These are phyloP conservation scores for Anisodus tanguticus DNA, from an alignment of 257 asterid species.

Conservation along the genomic window DNA sequence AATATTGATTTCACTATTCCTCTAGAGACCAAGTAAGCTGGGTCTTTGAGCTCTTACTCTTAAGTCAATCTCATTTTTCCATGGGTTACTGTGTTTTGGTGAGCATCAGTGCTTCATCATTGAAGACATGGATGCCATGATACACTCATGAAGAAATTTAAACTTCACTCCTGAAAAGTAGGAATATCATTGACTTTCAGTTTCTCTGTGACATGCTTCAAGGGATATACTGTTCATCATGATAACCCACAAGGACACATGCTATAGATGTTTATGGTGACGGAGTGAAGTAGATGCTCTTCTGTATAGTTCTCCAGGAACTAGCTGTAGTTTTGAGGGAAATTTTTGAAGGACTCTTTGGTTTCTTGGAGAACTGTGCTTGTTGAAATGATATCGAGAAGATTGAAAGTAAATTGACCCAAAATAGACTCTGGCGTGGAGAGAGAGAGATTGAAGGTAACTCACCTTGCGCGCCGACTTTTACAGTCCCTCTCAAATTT, in stretches of 20 bases:
- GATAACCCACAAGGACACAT: conserved; percentile 2
- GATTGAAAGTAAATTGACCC: not conserved
- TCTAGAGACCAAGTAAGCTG: conserved; percentile 1
- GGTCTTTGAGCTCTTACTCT: not conserved
- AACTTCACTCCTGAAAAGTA: not conserved
- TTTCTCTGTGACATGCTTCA: conserved; percentile 20
- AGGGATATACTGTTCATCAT: conserved; percentile 1
- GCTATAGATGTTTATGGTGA: not conserved
- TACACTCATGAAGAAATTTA: conserved; percentile 23
- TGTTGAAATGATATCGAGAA: not conserved
- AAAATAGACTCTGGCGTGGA: not conserved
- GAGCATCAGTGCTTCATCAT: not conserved
- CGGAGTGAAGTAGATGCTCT: not conserved
- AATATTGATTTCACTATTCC: not conserved
- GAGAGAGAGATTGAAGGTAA: not conserved
- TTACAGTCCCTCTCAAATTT: conserved; percentile 13
- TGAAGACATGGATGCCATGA: conserved; percentile 13
- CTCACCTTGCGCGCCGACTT: not conserved
- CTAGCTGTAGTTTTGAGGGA: not conserved
- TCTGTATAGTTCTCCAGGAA: not conserved
- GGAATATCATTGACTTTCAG: not conserved
- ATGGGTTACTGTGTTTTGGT: not conserved
- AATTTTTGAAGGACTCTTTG: not conserved
- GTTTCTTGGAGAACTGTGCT: conserved; percentile 11
- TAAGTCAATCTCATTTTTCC: not conserved